Conservation (phyloP, 108 stramenopile species). For the Cyclotella choctawhatcheeana region DNA sequence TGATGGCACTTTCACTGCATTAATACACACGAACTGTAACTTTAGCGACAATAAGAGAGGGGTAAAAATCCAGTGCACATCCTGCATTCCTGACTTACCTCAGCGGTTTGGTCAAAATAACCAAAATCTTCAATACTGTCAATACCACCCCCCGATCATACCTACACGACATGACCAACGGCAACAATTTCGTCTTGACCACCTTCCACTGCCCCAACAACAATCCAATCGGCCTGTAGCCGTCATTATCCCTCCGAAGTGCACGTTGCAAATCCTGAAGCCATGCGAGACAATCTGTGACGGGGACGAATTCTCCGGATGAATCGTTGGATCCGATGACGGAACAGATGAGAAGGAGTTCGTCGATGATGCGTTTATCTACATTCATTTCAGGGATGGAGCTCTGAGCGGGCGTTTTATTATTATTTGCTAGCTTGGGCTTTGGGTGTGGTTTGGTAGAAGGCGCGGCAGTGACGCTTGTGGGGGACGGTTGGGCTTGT, state of each 20-base stretch:
- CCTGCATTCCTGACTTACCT: slow-evolving; percentile 18
- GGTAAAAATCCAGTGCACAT: neutral
- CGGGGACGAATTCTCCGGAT: slow-evolving; percentile 62
- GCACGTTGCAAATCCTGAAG: slow-evolving; percentile 89
- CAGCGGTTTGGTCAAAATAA: slow-evolving; percentile 88
- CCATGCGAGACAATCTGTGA: slow-evolving; percentile 87
- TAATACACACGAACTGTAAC: neutral
- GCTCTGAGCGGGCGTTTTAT: neutral
- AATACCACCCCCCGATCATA: slow-evolving; percentile 83
- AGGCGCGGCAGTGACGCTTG: neutral
- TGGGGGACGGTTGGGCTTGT: neutral
- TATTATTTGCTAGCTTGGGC: neutral
- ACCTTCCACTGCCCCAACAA: slow-evolving; percentile 85
- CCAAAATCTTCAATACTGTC: slow-evolving; percentile 86
- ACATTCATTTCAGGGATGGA: slow-evolving; percentile 59
- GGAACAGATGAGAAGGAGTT: slow-evolving; percentile 84
- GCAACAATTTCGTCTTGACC: slow-evolving; percentile 80
- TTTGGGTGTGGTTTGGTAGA: neutral
- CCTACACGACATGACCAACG: slow-evolving; percentile 74
- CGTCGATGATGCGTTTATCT: slow-evolving; percentile 78
- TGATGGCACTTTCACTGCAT: slow-evolving; percentile 59
- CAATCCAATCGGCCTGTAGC: slow-evolving; percentile 77
- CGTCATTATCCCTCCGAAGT: slow-evolving; percentile 82
- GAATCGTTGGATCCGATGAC: slow-evolving; percentile 73
- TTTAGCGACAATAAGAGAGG: too few species aligned